Evolutionary conservation across 495 filamentous ascomycete species (phyloP).

Genomic region (Penicillium turbatum): DNA sequence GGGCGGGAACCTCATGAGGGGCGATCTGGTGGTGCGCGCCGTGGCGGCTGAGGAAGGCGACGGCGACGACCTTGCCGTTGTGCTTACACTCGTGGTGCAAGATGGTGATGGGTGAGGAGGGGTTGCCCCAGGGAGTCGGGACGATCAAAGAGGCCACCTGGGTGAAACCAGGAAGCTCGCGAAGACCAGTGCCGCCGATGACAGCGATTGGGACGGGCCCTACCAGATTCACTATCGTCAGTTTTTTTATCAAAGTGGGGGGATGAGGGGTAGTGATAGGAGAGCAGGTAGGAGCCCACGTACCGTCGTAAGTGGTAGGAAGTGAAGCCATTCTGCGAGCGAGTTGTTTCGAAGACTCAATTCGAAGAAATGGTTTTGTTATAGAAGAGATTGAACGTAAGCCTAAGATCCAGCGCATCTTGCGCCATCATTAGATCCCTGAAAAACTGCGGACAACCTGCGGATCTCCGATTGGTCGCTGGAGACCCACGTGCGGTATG

Average conservation of each 20-base stretch:
- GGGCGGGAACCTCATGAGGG: constrained; percentile 84
- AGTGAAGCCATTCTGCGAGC: constrained; percentile 52
- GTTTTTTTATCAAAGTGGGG: constrained; percentile 16
- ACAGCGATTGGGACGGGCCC: constrained; percentile 86
- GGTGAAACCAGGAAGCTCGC: constrained; percentile 66
- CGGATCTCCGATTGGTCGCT: constrained; percentile 18
- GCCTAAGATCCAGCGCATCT: constrained; percentile 18
- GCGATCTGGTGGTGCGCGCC: constrained; percentile 82
- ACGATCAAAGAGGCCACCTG: constrained; percentile 71
- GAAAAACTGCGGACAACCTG: constrained; percentile 7
- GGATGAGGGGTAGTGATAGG: constrained; percentile 11
- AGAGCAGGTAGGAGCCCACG: constrained; percentile 14
- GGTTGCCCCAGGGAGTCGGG: constrained; percentile 84
- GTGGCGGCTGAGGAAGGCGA: constrained; percentile 94
- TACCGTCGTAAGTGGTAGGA: constrained; percentile 53
- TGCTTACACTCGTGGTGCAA: constrained; percentile 70
- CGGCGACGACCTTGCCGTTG: constrained; percentile 55
- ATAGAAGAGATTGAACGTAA: constrained; percentile 27
- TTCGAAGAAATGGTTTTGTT: constrained; percentile 31
- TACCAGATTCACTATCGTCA: constrained; percentile 31
- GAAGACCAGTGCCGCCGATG: constrained; percentile 92
- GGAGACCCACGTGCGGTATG: constrained; percentile 12
- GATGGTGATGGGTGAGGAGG: constrained; percentile 87
- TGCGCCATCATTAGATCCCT: constrained; percentile 12
- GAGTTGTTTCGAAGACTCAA: constrained; percentile 34